Conservation (phyloP, 768 basidiomycete species). For the Neoboletus subvelutipes region DNA sequence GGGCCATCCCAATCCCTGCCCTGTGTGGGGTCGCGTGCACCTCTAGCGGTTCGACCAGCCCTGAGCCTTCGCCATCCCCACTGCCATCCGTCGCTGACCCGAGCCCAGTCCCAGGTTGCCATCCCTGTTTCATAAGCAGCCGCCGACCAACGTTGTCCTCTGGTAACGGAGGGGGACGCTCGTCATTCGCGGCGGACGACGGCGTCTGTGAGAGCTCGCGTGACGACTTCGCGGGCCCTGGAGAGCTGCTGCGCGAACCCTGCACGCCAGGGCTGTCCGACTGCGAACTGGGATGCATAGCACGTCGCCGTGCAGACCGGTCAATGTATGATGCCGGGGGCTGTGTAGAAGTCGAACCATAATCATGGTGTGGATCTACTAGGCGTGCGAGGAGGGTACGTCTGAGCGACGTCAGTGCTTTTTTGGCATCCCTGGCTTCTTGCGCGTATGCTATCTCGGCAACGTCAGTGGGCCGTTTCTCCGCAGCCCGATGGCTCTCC, state of each 20-base stretch:
- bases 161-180: conserved; percentile 44
- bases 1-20: conserved; percentile 55
- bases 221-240: conserved; percentile 9
- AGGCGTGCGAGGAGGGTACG: conserved; percentile 60
- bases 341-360: conserved; percentile 10
- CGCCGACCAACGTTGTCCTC: conserved; percentile 65
- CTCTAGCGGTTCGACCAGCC: conserved; percentile 59
- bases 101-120: conserved; percentile 60
- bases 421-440: conserved; percentile 53
- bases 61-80: conserved; percentile 12
- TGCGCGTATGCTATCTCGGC: conserved; percentile 8
- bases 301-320: conserved; percentile 69
- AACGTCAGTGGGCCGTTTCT: conserved; percentile 23
- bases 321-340: conserved; percentile 49
- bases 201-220: conserved; percentile 25
- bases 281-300: conserved; percentile 51
- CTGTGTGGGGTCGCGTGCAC: conserved; percentile 43
- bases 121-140: conserved; percentile 72
- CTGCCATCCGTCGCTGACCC: too few species aligned
- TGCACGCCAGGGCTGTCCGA: conserved; percentile 54
- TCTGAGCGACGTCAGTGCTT: conserved; percentile 63
- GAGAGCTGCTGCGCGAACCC: conserved; percentile 23
- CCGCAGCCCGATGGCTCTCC: conserved; percentile 14
- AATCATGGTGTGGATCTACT: conserved; percentile 18
- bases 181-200: conserved; percentile 16